A percentile compares a stretch with the other conserved stretches of the same genome.
phyloP scores from a whole-genome alignment of 768 basidiomycete genomes.

The Chlorophyllum brunneum region DNA sequence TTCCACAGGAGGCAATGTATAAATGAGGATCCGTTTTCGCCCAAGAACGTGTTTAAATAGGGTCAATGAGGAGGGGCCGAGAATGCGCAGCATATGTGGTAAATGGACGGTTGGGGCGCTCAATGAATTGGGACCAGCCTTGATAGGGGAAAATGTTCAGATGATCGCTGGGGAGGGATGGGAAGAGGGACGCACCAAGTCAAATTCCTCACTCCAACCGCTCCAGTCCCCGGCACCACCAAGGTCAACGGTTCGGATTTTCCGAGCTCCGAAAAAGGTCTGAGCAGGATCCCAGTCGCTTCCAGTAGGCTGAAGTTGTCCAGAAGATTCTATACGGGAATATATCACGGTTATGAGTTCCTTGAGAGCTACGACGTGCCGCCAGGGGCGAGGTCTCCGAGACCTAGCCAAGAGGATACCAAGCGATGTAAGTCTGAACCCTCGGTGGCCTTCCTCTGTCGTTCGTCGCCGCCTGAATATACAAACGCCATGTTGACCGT shows the following conservation, averaged over 20 bases:
- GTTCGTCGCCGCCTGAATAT: slow-evolving; percentile 70
- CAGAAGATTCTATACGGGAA: slow-evolving; percentile 42
- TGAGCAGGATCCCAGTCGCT: slow-evolving; percentile 61
- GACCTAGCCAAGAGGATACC: slow-evolving; percentile 71
- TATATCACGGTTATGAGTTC: slow-evolving; percentile 54
- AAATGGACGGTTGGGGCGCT: slow-evolving; percentile 60
- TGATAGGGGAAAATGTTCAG: slow-evolving; percentile 10
- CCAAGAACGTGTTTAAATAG: slow-evolving; percentile 78
- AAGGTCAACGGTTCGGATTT: slow-evolving; percentile 44
- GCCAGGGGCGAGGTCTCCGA: slow-evolving; percentile 68
- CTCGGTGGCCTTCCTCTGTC: slow-evolving; percentile 68
- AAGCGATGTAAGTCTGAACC: slow-evolving; percentile 74
- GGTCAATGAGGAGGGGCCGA: slow-evolving; percentile 76
- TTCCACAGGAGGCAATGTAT: slow-evolving; percentile 77
- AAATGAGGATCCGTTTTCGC: slow-evolving; percentile 72
- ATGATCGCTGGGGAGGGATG: slow-evolving; percentile 4
- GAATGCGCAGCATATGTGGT: slow-evolving; percentile 68
- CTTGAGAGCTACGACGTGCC: slow-evolving; percentile 63
- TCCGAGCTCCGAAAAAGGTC: slow-evolving; percentile 63
- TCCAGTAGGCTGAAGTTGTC: slow-evolving; percentile 45
- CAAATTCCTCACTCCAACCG: slow-evolving; percentile 67
- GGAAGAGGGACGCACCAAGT: slow-evolving; percentile 35
- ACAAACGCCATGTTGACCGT: slow-evolving; percentile 65
- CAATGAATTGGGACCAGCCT: slow-evolving; percentile 17
- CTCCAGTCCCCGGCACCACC: slow-evolving; percentile 59